A percentile compares a stretch with the other conserved stretches of the same genome.
Conservation (phyloP, 2,329 filamentous ascomycete genomes). For the Scedosporium dehoogii region DNA sequence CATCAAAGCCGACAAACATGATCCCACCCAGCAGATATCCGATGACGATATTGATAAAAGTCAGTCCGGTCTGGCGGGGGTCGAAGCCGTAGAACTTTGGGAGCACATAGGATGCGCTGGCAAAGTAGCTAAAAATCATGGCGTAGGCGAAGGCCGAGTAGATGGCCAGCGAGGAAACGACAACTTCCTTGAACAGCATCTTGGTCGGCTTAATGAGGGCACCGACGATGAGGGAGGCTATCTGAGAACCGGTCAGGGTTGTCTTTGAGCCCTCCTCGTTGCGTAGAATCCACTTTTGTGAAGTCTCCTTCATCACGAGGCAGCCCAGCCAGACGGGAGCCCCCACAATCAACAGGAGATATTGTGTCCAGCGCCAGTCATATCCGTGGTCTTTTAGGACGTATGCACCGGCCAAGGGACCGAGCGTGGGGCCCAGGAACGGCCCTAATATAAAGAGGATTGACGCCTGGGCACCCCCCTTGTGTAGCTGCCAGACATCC, state of each 20-base stretch:
- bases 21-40: constrained; percentile 9
- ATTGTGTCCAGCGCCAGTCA: constrained; percentile 15
- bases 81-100: constrained; percentile 11
- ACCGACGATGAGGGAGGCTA: neutral
- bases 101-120: constrained; percentile 17
- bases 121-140: constrained; percentile 44
- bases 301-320: constrained; percentile 9
- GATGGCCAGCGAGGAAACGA: constrained; percentile 60
- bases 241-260: neutral
- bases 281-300: constrained; percentile 8
- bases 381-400: neutral
- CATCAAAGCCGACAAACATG: constrained; percentile 10
- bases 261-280: constrained; percentile 3
- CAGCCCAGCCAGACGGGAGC: constrained; percentile 4
- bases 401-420: constrained; percentile 47
- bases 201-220: constrained; percentile 10
- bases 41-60: constrained; percentile 12
- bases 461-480: constrained; percentile 63
- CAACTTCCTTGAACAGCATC: constrained; percentile 28
- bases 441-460: constrained; percentile 67
- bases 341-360: constrained; percentile 12
- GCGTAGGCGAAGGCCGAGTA: constrained; percentile 48
- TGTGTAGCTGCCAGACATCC: constrained; percentile 41
- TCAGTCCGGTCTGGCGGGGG: constrained; percentile 8
- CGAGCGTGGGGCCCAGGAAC: constrained; percentile 32